A percentile compares a stretch with the other conserved stretches of the same genome.
Evolutionary conservation across 2,329 filamentous ascomycete species (phyloP).

Genomic region (Botrytis aclada): DNA sequence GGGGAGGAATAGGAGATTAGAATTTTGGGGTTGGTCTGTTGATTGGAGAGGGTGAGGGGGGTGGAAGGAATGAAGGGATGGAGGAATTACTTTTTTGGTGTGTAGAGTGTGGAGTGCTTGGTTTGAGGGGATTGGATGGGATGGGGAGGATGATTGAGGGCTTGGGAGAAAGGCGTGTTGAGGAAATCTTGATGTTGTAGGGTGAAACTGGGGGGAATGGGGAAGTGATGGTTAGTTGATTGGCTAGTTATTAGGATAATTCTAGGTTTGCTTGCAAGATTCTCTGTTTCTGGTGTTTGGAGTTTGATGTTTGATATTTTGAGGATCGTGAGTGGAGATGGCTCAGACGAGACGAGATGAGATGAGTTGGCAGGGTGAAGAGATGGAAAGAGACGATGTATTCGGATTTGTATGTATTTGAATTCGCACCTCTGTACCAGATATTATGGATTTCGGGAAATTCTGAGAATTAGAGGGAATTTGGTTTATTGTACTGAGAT

Average conservation of each 20-base stretch:
- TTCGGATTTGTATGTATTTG: too few relatives aligned
- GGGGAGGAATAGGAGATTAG: too few relatives aligned
- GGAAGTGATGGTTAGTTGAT: not conserved
- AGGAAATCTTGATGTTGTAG: not conserved
- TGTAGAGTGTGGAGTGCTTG: not conserved
- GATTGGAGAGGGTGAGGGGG: too few relatives aligned
- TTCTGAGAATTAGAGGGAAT: not conserved
- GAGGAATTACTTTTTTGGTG: not conserved
- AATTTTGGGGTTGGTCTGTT: too few relatives aligned
- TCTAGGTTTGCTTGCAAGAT: not conserved
- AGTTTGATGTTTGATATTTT: too few relatives aligned
- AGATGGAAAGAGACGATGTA: not conserved
- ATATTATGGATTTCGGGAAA: not conserved
- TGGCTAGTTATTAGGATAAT: not conserved
- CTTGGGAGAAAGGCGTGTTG: fast-evolving
- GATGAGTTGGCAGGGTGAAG: not conserved
- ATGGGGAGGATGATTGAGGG: not conserved
- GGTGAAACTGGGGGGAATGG: not conserved
- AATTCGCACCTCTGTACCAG: too few relatives aligned
- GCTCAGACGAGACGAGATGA: not conserved
- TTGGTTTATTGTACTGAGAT: not conserved
- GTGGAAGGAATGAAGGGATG: not conserved
- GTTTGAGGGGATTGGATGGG: not conserved
- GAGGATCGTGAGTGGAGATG: not conserved
- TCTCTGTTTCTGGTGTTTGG: not conserved